Evolutionary conservation across 2,329 filamentous ascomycete species (phyloP), one percentile per base, ranked within the genome.

Genomic region (Furcasterigmium sp.): DNA sequence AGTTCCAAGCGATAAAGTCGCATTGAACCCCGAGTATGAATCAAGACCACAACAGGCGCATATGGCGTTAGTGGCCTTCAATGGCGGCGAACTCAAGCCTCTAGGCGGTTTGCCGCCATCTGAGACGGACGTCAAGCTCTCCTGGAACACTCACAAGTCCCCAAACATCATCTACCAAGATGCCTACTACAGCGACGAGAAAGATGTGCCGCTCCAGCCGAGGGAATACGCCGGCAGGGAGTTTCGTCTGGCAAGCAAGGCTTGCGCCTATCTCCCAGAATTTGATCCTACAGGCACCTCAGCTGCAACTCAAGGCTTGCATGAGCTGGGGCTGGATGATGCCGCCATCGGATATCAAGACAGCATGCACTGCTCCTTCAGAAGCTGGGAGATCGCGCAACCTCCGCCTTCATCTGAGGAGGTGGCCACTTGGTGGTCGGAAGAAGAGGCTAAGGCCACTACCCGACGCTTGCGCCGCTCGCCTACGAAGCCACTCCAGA

Each of bases 181-280:
- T 57, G 84, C 91, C 1, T 91, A 84, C 56, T 97, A 95, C 58
- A 87, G 90, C 53, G 75, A 87, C 21, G 88, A 94, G 48, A 75
- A 73, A 40, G 93, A 97, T 62, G 85, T 96, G 0, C 90, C 91
- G 11, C 75, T 84, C 30, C 78, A 84, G 42, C 64, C 75, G 25
- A 76, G 88, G 42, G 89, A 95, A 62, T 97, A 95, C 64, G 91
- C 87, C 7, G 91, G 91, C 4, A 82, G 82, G 52, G 87, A 94
- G 53, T 96, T 94, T 58, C 84, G 80, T 45, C 67, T 96, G 7
- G 77, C 82, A 54, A 85, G 90, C 46, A 81, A 76, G 42, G 87
- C 85, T 2, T 58, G 94, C 8, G 87, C 87, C 0, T 95, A 82
- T 62, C 76, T 97, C 3, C 87, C 90, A 1, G 69, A 78, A 0